A percentile compares a stretch with the other conserved stretches of the same genome.
Evolutionary conservation across 2,329 filamentous ascomycete species (phyloP).

Genomic region (Dactylellina parvicollis): DNA sequence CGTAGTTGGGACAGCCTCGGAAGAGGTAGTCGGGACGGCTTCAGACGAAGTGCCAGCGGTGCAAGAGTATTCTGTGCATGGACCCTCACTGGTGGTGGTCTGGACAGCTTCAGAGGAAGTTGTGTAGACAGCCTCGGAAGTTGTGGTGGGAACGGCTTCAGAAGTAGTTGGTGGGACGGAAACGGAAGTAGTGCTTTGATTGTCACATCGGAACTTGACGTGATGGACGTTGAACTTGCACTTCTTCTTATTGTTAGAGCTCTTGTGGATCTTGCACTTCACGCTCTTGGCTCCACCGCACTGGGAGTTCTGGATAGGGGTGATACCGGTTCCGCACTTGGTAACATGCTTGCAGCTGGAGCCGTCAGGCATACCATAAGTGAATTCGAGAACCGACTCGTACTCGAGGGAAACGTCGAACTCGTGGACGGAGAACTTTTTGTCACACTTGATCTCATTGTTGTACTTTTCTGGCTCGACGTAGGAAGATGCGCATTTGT

Average conservation of each 20-base stretch:
- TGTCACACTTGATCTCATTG: constrained; percentile 66
- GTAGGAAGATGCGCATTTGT: constrained; percentile 63
- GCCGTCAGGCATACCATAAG: constrained; percentile 86
- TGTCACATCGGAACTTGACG: constrained; percentile 57
- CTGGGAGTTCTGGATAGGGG: constrained; percentile 80
- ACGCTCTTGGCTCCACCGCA: constrained; percentile 91
- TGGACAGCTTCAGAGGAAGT: constrained; percentile 41
- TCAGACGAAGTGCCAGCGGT: constrained; percentile 24
- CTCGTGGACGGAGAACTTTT: constrained; percentile 67
- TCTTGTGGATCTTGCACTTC: constrained; percentile 66
- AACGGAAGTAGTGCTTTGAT: constrained; percentile 9
- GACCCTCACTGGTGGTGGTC: no score
- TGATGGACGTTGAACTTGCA: constrained; percentile 57
- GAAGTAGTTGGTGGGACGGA: constrained; percentile 19
- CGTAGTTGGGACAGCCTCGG: not conserved
- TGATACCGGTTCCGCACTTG: constrained; percentile 74
- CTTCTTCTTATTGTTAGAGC: constrained; percentile 50
- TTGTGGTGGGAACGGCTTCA: constrained; percentile 10
- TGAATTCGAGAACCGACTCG: constrained; percentile 81
- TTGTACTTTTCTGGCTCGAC: constrained; percentile 61
- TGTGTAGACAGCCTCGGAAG: constrained; percentile 24
- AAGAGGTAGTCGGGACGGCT: not conserved
- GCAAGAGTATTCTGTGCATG: constrained; percentile 20
- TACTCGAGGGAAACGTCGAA: constrained; percentile 67
- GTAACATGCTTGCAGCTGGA: constrained; percentile 81